These are phyloP conservation scores for Phycomyces blakesleeanus DNA, from an alignment of 192 early-diverging fungal genomes.

Conservation along the genomic window DNA sequence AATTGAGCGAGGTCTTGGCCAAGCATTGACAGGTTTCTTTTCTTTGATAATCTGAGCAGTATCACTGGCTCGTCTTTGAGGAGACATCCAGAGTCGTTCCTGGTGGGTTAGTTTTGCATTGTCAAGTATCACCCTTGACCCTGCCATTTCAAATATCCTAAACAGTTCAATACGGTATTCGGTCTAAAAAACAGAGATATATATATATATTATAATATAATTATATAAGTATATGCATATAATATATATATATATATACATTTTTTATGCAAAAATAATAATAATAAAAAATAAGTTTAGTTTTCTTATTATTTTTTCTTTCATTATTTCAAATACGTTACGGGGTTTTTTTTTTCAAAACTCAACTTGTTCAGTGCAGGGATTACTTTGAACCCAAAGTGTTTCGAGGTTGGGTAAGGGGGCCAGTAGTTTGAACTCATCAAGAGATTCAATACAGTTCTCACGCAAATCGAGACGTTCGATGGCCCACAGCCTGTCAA, in stretches of 20 bases:
- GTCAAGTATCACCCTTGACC: slow-evolving; percentile 43
- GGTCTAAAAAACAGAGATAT: slow-evolving; percentile 19
- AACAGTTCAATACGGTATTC: slow-evolving; percentile 50
- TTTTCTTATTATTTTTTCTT: too few relatives aligned
- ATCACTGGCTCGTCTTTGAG: background rate
- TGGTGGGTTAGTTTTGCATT: slow-evolving; percentile 35
- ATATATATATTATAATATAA: background rate
- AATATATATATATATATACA: too few relatives aligned
- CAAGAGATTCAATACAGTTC: slow-evolving; percentile 47
- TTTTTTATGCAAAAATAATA: too few relatives aligned
- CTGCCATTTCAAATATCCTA: slow-evolving; percentile 37
- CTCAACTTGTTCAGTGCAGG: slow-evolving; percentile 34
- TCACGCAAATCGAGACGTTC: slow-evolving; percentile 53
- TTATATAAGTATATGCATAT: background rate
- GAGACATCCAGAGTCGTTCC: background rate
- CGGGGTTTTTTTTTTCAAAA: too few relatives aligned
- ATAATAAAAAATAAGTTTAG: too few relatives aligned
- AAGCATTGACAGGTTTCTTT: too few relatives aligned
- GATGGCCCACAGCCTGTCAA: slow-evolving; percentile 52
- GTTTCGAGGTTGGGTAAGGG: slow-evolving; percentile 47
- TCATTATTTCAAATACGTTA: too few relatives aligned
- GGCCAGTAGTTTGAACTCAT: slow-evolving; percentile 44
- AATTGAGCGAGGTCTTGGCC: slow-evolving; percentile 3
- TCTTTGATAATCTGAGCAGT: background rate
- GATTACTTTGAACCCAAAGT: slow-evolving; percentile 52